Evolutionary conservation across 2,329 filamentous ascomycete genomes (phyloP).

Genomic region (Nigrograna mackinnonii): DNA sequence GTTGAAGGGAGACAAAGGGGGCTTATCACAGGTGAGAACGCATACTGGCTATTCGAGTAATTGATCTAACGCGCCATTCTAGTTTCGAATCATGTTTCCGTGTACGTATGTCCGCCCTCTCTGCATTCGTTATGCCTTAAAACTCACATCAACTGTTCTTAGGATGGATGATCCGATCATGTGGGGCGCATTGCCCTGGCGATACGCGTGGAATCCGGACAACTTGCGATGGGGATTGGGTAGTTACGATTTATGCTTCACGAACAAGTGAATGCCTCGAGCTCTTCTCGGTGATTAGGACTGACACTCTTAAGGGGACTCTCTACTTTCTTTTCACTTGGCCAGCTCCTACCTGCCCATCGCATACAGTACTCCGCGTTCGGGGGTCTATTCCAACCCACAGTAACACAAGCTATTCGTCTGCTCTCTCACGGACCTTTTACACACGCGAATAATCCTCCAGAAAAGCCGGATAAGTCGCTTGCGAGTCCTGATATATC

Average conservation of each 20-base stretch:
- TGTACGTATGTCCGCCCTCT: constrained; percentile 69
- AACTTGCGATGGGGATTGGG: constrained; percentile 89
- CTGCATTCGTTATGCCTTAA: constrained; percentile 11
- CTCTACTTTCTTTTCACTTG: constrained; percentile 81
- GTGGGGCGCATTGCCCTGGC: constrained; percentile 84
- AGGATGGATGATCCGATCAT: constrained; percentile 93
- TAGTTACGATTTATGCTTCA: constrained; percentile 94
- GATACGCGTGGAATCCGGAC: constrained; percentile 70
- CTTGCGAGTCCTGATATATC: constrained; percentile 36
- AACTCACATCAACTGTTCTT: constrained; percentile 21
- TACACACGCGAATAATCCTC: constrained; percentile 24
- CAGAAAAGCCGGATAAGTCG: constrained; percentile 24
- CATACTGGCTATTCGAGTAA: not conserved
- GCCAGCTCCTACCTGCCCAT: constrained; percentile 90
- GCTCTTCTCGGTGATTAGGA: not conserved
- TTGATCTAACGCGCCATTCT: constrained; percentile 5
- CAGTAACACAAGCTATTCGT: constrained; percentile 81
- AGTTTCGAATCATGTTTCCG: constrained; percentile 88
- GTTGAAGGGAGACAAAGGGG: constrained; percentile 70
- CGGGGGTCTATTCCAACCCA: constrained; percentile 89
- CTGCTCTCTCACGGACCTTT: constrained; percentile 70
- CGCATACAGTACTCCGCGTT: constrained; percentile 75
- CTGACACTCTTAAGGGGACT: constrained; percentile 56
- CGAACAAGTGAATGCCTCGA: constrained; percentile 65
- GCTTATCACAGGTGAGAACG: constrained; percentile 73